Conservation (phyloP, 192 early-diverging fungal genomes). For the Coemansia sp. region DNA sequence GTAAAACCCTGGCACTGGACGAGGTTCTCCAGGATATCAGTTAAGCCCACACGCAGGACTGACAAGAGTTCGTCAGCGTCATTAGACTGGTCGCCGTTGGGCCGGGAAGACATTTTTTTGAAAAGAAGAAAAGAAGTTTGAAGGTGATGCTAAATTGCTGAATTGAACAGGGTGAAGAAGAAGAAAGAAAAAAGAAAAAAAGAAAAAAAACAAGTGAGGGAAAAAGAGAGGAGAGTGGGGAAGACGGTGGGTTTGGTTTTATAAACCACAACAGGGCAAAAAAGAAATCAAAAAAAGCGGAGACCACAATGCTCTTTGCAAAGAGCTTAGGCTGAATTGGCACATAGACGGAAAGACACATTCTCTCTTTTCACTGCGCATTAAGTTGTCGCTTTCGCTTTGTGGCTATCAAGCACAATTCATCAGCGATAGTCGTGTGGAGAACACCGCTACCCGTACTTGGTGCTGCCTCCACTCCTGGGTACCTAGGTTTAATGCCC, state of each 20-base stretch:
- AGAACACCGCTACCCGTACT: background rate
- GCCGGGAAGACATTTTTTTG: constrained; percentile 15
- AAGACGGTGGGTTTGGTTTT: no score
- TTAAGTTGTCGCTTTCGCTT: background rate
- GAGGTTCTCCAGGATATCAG: constrained; percentile 78
- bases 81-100: constrained; percentile 13
- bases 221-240: background rate
- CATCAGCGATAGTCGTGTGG: constrained; percentile 11
- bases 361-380: background rate
- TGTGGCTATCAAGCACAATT: constrained; percentile 4
- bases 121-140: background rate
- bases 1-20: constrained; percentile 74
- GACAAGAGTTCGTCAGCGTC: constrained; percentile 70
- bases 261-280: background rate
- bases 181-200: constrained; percentile 8
- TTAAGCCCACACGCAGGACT: constrained; percentile 75
- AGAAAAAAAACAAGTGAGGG: background rate
- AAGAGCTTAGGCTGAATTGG: background rate
- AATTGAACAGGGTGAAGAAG: background rate
- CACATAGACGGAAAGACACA: background rate
- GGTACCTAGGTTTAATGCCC: background rate
- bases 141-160: background rate
- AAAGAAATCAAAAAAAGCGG: no score
- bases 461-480: background rate
- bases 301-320: background rate